phyloP scores from a whole-genome alignment of 164 flowering plant genomes.

The Aristolochia californica region DNA sequence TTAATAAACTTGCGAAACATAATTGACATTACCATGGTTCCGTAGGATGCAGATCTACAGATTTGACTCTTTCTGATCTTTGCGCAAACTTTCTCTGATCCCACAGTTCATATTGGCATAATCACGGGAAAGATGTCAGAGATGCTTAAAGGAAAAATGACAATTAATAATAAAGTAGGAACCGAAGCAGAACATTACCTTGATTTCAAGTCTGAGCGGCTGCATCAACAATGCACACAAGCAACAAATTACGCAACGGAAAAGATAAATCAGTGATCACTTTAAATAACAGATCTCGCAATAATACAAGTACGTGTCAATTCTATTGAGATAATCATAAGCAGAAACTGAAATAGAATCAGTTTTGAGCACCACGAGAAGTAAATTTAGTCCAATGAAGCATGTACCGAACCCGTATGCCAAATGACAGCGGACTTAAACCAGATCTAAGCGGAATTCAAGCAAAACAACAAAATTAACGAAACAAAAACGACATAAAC shows the following conservation, averaged over 20 bases:
- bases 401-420: too few relatives aligned
- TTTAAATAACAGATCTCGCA: too few relatives aligned
- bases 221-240: conserved; percentile 13
- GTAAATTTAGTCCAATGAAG: too few relatives aligned
- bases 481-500: too few relatives aligned
- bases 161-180: not conserved
- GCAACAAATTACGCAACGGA: not conserved
- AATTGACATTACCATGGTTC: conserved; percentile 54
- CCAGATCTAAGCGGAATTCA: too few relatives aligned
- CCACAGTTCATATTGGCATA: conserved; percentile 10
- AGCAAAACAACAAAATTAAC: too few relatives aligned
- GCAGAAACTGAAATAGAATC: too few relatives aligned
- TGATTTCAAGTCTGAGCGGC: conserved; percentile 93
- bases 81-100: conserved; percentile 85
- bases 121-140: not conserved
- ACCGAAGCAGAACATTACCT: conserved; percentile 33
- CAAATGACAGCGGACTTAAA: too few relatives aligned
- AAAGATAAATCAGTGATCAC: not conserved
- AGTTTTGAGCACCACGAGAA: too few relatives aligned
- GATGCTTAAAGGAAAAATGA: not conserved
- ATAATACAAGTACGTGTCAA: too few relatives aligned
- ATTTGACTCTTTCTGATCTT: conserved; percentile 86
- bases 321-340: too few relatives aligned
- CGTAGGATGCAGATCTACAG: conserved; percentile 88
- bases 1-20: not conserved